Percentiles rank a stretch among this genome's conserved stretches.
phyloP scores from a whole-genome alignment of 768 basidiomycete genomes.

The Tricholoma furcatifolium region DNA sequence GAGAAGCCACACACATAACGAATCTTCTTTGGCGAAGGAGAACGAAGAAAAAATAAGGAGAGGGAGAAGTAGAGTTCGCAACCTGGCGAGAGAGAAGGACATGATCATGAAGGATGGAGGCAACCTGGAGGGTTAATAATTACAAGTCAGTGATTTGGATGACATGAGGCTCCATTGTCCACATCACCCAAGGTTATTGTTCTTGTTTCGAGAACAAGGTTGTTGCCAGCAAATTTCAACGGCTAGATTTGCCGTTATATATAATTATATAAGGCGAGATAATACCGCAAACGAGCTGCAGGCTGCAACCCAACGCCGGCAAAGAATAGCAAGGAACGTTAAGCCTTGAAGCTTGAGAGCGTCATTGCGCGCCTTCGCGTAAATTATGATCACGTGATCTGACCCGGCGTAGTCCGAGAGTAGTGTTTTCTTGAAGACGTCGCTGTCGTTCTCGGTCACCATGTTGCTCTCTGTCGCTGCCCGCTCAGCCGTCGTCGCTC shows the following conservation, averaged over 20 bases:
- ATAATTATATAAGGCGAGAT: not conserved
- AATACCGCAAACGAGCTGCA: not conserved
- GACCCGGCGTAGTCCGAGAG: slow-evolving; percentile 18
- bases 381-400: slow-evolving; percentile 14
- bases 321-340: too few relatives aligned
- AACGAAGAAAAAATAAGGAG: slow-evolving; percentile 34
- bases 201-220: slow-evolving; percentile 8
- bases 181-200: slow-evolving; percentile 14
- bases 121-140: slow-evolving; percentile 1
- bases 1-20: slow-evolving; percentile 54
- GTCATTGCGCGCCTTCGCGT: not conserved
- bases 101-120: slow-evolving; percentile 56
- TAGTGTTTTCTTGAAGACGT: slow-evolving; percentile 18
- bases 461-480: slow-evolving; percentile 59
- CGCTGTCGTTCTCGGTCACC: slow-evolving; percentile 22
- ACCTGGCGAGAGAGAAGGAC: slow-evolving; percentile 71
- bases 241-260: not conserved
- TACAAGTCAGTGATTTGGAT: not conserved
- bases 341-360: too few relatives aligned
- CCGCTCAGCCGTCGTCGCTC: slow-evolving; percentile 47
- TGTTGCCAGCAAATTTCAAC: too few relatives aligned
- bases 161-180: slow-evolving; percentile 13
- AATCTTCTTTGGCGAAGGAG: slow-evolving; percentile 49
- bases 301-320: not conserved
- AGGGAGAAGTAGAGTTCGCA: slow-evolving; percentile 56